These are phyloP conservation scores for Solanum appendiculatum DNA, from an alignment of 257 asterid genomes.

Conservation along the genomic window DNA sequence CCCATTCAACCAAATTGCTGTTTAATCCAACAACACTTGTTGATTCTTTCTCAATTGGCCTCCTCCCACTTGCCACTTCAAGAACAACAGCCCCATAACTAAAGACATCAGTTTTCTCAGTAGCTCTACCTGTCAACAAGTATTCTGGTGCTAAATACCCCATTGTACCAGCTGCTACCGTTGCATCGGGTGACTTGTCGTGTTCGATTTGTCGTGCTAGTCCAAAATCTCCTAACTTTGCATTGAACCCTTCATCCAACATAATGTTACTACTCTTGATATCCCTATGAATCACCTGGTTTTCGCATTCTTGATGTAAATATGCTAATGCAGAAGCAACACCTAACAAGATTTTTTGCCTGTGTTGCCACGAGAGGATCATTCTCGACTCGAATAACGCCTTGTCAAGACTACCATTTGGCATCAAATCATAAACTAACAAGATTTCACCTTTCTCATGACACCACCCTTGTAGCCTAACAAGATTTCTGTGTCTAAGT, in stretches of 20 bases:
- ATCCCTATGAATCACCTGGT: neutral
- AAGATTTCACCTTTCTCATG: constrained; percentile 10
- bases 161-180: constrained; percentile 4
- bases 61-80: constrained; percentile 3
- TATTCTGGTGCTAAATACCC: constrained; percentile 4
- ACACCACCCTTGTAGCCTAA: constrained; percentile 10
- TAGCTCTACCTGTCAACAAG: neutral
- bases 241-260: constrained; percentile 6
- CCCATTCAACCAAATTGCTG: constrained; percentile 1
- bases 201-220: neutral
- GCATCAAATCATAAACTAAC: constrained; percentile 7
- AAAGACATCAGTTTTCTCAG: neutral
- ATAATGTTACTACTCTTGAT: constrained; percentile 3
- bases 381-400: neutral
- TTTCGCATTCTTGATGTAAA: constrained; percentile 13
- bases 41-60: neutral
- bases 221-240: constrained; percentile 1
- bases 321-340: constrained; percentile 13
- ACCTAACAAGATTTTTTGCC: constrained; percentile 1
- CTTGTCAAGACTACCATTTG: constrained; percentile 11
- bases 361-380: neutral
- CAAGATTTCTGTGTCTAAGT: constrained; percentile 4
- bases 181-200: neutral
- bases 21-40: neutral
- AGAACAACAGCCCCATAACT: constrained; percentile 1